These are phyloP conservation scores for Dianthus caryophyllus DNA, from an alignment of 148 eudicot genomes.

Conservation along the genomic window DNA sequence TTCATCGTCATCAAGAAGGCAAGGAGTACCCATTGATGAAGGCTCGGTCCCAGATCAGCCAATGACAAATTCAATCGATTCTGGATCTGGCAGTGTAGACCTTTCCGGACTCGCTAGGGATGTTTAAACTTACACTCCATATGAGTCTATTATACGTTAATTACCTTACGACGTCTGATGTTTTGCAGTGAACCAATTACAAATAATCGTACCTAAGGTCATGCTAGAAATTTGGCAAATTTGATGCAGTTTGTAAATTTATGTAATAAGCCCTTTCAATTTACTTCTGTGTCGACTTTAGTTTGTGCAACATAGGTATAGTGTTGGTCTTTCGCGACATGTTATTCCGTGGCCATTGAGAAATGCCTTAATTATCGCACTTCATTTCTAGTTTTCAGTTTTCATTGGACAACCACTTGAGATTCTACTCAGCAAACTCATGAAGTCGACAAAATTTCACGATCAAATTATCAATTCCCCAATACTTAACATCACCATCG, in stretches of 20 bases:
- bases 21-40: conserved; percentile 53
- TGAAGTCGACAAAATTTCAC: too few species aligned
- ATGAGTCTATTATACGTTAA: background rate
- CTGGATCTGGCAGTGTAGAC: conserved; percentile 57
- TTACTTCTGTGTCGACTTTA: background rate
- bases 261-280: background rate
- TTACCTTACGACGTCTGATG: background rate
- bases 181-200: conserved; percentile 6
- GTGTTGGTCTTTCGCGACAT: background rate
- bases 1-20: conserved; percentile 36
- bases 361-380: too few species aligned
- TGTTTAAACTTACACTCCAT: conserved; percentile 47
- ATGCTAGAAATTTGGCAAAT: background rate
- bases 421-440: too few species aligned
- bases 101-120: conserved; percentile 67
- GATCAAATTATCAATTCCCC: too few species aligned
- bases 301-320: background rate
- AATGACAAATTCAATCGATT: conserved; percentile 17
- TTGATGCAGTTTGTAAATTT: background rate
- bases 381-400: too few species aligned
- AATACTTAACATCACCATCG: too few species aligned
- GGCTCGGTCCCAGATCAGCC: conserved; percentile 31
- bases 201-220: too few species aligned
- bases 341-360: too few species aligned
- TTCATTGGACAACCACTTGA: too few species aligned